Percentiles rank a stretch among this genome's conserved stretches.
Conservation (phyloP, 768 basidiomycete genomes). For the Collybia mongolica region DNA sequence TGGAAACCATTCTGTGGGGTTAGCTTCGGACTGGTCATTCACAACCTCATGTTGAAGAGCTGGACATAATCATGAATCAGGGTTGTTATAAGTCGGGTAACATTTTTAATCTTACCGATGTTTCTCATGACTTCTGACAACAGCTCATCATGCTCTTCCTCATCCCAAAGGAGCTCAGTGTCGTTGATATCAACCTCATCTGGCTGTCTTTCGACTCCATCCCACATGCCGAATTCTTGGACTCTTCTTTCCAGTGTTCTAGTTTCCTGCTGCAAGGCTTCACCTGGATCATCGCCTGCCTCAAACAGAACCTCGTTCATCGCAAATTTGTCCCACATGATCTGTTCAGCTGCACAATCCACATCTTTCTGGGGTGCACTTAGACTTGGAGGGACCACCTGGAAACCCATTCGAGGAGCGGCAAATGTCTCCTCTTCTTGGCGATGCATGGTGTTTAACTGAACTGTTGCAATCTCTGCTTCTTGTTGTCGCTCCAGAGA, state of each 20-base stretch:
- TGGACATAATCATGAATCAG: constrained; percentile 2
- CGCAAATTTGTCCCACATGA: constrained; percentile 6
- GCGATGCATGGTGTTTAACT: background rate
- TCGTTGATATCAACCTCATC: constrained; percentile 1
- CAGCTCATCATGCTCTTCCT: constrained; percentile 11
- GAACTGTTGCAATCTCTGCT: constrained; percentile 2
- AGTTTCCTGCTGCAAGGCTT: background rate
- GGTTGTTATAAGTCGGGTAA: constrained; percentile 5
- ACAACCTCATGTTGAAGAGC: background rate
- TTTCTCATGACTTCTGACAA: constrained; percentile 7
- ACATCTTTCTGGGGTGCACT: background rate
- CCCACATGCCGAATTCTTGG: constrained; percentile 9
- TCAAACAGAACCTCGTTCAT: background rate
- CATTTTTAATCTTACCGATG: constrained; percentile 7
- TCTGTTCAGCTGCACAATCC: background rate
- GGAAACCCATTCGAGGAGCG: too few relatives aligned
- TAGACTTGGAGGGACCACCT: too few relatives aligned
- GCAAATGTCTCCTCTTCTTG: background rate
- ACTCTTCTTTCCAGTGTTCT: constrained; percentile 6
- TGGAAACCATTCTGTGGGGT: constrained; percentile 5
- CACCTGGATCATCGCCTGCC: background rate
- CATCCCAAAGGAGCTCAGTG: constrained; percentile 5
- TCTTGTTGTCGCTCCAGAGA: too few relatives aligned
- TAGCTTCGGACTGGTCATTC: background rate
- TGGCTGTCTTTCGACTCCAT: constrained; percentile 6